Evolutionary conservation across 2,329 filamentous ascomycete genomes (phyloP), one percentile per base, ranked within the genome.

Genomic region (Acrodontium crateriforme): DNA sequence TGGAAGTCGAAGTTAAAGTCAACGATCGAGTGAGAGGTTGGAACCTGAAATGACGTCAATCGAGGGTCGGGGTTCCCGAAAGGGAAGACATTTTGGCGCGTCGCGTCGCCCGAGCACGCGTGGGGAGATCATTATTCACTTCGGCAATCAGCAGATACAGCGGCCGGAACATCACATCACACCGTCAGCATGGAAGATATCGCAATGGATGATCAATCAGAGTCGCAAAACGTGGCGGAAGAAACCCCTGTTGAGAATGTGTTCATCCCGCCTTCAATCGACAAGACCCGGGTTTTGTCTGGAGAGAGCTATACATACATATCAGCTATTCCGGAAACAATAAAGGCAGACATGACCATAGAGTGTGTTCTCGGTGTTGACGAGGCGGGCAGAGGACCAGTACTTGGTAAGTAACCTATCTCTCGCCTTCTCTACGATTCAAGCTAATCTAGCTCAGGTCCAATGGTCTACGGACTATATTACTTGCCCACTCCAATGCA

Each of bases 361-460:
- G 67, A 74, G 47, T 89, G 81, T 55, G 76, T 79, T 12, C 67
- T 95, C 13, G 87, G 87, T 37, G 78, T 95, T 27, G 87, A 95
- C 54, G 87, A 95, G 63, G 87, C 87, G 41, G 87, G 87, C 24
- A 74, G 87, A 47, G 87, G 87, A 2, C 87, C 87, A 14, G 87
- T 94, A n/a, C 69, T 95, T 9, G 87, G 81, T 41, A 76, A 64
- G 31, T 43, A 77, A 70, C 18, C 18, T 20, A 20, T n/a, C 8
- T 20, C 18, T 20, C 18, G n/a, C n/a, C 8, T 20, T 20, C 18
- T 20, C 18, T 8, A 8, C 18, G n/a, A 19, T 16, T 27, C 39
- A 42, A 4, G 45, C 45, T 23, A 34, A 39, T 13, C 26, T 16
- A 9, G 6, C 3, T 7, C 32, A 65, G 63, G 69, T 15, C 74